Base-by-base conservation (phyloP, 2,329 filamentous ascomycete species). In the Coleophoma eucalyptorum region DNA sequence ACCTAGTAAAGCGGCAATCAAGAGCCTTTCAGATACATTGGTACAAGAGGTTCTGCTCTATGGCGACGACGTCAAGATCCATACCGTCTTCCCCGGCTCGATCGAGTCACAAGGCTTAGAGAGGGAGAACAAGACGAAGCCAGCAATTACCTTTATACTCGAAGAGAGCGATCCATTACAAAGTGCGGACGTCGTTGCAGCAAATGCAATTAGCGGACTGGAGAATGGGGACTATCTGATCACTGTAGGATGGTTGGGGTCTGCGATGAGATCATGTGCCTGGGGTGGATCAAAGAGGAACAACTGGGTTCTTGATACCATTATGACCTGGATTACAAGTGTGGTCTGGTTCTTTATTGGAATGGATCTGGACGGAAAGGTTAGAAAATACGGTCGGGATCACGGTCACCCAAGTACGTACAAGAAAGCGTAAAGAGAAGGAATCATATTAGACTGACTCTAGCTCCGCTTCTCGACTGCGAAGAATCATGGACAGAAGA, bases 1-100 rank as follows among this genome's bases (percentile, higher is more conserved):
- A 1, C 90, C 93, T 3, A 78, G 87, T 50, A 99, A 99, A 72
- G 85, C 86, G 49, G 94, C 94, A 1, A 76, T 99, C 58, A 84
- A 90, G 51, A 86, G 84, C 15, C 77, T 99, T 13, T 87, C 88
- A 49, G 94, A 99, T 66, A 86, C 85, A 0, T 75, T 99, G 46
- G 83, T 83, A 19, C 89, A 93, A 64, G 94, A 99, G 71, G 74
- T 95, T 41, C 76, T 90, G 61, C 74, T 97, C 47, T 99, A 97
- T 74, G 91, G 92, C 42, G 86, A 86, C 48, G 81, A 86, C 41
- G 85, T 97, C 49, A 83, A 87, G 60, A 77, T 97, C 18, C 90
- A 96, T 63, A 80, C 90, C 40, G 82, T 97, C 12, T 89, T 85
- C 61, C 94, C 94, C 0, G 93, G 88, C 48, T 90, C 87, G 3